A percentile compares a stretch with the other conserved stretches of the same genome.
Evolutionary conservation across 2,329 filamentous ascomycete genomes (phyloP).

Genomic region (Fusarium buharicum): DNA sequence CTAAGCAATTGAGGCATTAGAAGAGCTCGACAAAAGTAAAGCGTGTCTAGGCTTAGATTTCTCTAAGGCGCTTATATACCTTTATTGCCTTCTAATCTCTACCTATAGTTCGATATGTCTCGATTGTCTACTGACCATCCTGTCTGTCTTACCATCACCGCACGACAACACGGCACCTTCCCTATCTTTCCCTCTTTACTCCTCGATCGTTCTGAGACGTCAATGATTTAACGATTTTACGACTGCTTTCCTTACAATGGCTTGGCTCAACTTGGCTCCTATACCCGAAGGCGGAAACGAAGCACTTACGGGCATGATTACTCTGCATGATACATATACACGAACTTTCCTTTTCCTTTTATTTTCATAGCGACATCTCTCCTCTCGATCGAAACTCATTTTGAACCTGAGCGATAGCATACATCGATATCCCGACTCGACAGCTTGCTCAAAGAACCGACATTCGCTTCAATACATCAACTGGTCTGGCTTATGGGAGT

Average conservation of each 20-base stretch:
- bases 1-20: slow-evolving; percentile 27
- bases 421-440: slow-evolving; percentile 24
- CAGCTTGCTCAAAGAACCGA: slow-evolving; percentile 6
- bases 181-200: background rate
- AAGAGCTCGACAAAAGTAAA: too few relatives aligned
- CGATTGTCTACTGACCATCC: too few relatives aligned
- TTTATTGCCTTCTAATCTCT: too few relatives aligned
- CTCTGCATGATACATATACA: slow-evolving; percentile 41
- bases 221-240: slow-evolving; percentile 43
- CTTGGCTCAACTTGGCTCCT: slow-evolving; percentile 16
- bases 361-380: slow-evolving; percentile 30
- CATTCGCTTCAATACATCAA: slow-evolving; percentile 13
- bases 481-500: slow-evolving; percentile 7
- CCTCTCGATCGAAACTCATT: slow-evolving; percentile 19
- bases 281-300: slow-evolving; percentile 34
- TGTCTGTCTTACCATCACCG: too few relatives aligned
- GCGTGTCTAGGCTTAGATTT: too few relatives aligned
- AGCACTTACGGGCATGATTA: slow-evolving; percentile 37
- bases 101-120: too few relatives aligned
- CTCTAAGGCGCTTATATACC: too few relatives aligned
- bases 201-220: slow-evolving; percentile 14
- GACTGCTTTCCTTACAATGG: slow-evolving; percentile 29
- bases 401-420: slow-evolving; percentile 26
- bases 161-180: background rate
- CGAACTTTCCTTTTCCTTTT: slow-evolving; percentile 16